These are phyloP conservation scores for Mycena latifolia DNA, from an alignment of 768 basidiomycete genomes.

Conservation along the genomic window DNA sequence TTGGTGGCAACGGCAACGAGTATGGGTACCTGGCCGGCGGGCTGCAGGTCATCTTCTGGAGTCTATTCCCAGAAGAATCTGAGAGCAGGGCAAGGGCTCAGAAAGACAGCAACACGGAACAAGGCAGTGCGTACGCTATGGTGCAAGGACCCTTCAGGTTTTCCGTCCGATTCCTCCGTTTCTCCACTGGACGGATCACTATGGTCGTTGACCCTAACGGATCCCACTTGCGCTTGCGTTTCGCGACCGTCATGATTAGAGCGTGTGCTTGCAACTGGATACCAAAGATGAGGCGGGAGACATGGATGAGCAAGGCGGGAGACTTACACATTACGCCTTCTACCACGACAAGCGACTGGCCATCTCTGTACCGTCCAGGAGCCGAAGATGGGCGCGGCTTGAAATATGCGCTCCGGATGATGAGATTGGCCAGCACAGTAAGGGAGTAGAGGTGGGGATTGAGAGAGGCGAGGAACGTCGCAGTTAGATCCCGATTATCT, in stretches of 20 bases:
- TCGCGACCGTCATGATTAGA: not conserved
- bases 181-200: too few relatives aligned
- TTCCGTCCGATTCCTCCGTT: not conserved
- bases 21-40: too few relatives aligned
- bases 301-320: not conserved
- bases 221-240: not conserved
- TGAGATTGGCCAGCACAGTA: not conserved
- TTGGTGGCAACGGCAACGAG: too few relatives aligned
- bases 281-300: not conserved
- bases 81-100: too few relatives aligned
- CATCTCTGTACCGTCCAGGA: not conserved
- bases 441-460: not conserved
- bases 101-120: too few relatives aligned
- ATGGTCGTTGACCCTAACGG: too few relatives aligned
- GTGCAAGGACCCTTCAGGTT: not conserved
- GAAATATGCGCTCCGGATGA: not conserved
- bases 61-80: too few relatives aligned
- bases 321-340: not conserved
- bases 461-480: not conserved
- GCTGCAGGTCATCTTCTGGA: too few relatives aligned
- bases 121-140: too few relatives aligned
- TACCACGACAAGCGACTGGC: not conserved
- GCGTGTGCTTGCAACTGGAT: not conserved
- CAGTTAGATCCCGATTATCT: not conserved
- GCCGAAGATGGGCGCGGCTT: not conserved